Conservation (phyloP, 805 yeast genomes). For the Metschnikowia lunata region DNA sequence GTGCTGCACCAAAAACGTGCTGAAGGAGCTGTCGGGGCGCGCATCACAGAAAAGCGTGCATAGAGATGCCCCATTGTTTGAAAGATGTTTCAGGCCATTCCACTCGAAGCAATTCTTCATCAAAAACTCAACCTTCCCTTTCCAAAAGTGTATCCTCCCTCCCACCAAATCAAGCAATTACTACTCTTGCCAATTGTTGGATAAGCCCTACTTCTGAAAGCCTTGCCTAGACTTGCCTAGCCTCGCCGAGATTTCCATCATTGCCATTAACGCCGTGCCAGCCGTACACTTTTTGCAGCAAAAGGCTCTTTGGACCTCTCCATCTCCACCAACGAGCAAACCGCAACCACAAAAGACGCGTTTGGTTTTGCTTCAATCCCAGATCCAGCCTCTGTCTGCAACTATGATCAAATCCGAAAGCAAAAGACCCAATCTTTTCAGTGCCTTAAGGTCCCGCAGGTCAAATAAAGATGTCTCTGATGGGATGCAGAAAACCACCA, state of each 20-base stretch:
- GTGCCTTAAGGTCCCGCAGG: constrained; percentile 9
- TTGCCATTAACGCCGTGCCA: no score
- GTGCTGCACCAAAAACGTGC: background rate
- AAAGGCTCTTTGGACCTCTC: no score
- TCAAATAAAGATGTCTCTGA: constrained; percentile 10
- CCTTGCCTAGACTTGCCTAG: no score
- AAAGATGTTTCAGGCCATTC: background rate
- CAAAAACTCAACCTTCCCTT: background rate
- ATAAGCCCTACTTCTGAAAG: no score
- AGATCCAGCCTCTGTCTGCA: background rate
- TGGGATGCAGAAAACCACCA: constrained; percentile 4
- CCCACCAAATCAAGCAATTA: background rate
- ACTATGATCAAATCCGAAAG: constrained; percentile 7
- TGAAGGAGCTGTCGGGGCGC: constrained; percentile 8
- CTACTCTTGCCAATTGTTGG: no score
- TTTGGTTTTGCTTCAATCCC: background rate
- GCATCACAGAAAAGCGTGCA: constrained; percentile 8
- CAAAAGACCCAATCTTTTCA: constrained; percentile 11
- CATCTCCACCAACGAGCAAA: background rate
- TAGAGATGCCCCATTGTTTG: constrained; percentile 8
- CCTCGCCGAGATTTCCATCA: no score
- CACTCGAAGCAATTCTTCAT: background rate
- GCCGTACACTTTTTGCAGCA: no score
- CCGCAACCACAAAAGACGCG: background rate
- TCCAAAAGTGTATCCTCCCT: background rate